Percentiles rank a stretch among this genome's conserved stretches.
phyloP scores from a whole-genome alignment of 768 basidiomycete species.

The Hirschioporus abietinus region DNA sequence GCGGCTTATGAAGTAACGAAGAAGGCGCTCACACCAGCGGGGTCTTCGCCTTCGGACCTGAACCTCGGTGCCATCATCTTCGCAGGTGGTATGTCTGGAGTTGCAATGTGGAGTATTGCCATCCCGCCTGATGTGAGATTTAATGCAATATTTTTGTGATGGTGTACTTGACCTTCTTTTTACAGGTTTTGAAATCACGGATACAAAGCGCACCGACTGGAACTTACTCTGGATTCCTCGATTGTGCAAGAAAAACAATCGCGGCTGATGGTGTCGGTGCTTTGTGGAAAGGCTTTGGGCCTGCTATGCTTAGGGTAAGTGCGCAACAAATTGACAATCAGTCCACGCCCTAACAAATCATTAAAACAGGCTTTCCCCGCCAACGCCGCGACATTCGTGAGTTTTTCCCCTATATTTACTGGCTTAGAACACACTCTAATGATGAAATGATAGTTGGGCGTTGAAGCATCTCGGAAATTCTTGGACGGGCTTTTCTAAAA shows the following conservation, averaged over 20 bases:
- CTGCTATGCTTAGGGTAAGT: conserved; percentile 88
- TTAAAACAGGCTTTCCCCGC: conserved; percentile 84
- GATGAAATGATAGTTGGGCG: conserved; percentile 62
- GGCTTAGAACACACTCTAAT: conserved; percentile 1
- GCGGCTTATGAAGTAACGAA: conserved; percentile 96
- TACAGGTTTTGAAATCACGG: conserved; percentile 89
- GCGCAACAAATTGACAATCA: conserved; percentile 1
- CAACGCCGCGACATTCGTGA: conserved; percentile 90
- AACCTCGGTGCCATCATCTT: conserved; percentile 83
- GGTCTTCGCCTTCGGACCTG: conserved; percentile 73
- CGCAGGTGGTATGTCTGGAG: conserved; percentile 91
- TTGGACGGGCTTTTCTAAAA: conserved; percentile 65
- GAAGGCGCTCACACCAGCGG: conserved; percentile 74
- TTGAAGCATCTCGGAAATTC: conserved; percentile 81
- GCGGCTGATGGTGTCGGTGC: conserved; percentile 82
- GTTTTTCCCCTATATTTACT: conserved; percentile 25
- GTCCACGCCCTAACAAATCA: conserved; percentile 1
- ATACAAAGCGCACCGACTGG: conserved; percentile 96
- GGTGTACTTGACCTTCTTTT: conserved; percentile 8
- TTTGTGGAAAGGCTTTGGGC: conserved; percentile 96
- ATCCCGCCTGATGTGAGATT: conserved; percentile 89
- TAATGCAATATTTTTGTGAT: neutral
- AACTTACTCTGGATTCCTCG: conserved; percentile 91
- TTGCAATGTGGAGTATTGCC: conserved; percentile 97
- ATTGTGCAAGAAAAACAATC: conserved; percentile 90